Base-by-base conservation (phyloP, 805 yeast species). In the Candida quercuum region DNA sequence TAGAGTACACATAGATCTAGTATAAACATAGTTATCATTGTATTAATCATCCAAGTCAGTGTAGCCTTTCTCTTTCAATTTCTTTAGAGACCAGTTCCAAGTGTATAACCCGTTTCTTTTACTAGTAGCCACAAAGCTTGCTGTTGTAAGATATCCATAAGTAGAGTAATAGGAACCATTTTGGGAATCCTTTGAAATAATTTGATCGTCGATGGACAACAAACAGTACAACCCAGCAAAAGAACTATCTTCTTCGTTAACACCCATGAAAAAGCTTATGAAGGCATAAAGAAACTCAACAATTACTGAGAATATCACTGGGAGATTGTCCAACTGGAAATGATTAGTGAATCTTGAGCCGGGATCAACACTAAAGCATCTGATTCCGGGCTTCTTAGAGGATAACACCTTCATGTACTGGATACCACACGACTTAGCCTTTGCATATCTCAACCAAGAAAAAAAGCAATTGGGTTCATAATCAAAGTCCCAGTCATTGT, bases 21-120 rank as follows among this genome's bases (percentile, higher is more conserved):
- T n/a, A n/a, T n/a, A n/a, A n/a, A n/a, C n/a, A n/a, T n/a, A n/a
- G n/a, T n/a, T n/a, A n/a, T n/a, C n/a, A n/a, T n/a, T n/a, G n/a
- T n/a, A n/a, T n/a, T n/a, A n/a, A n/a, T n/a, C n/a, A 15, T 40
- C 44, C 6, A 42, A 20, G 15, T 29, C 44, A 5, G 55, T 53
- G 32, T 47, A 67, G 0, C 81, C 81, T 28, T 85, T 66, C 42
- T 74, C 70, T 32, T 72, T 63, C 35, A 85, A 55, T 52, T 81
- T 72, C 31, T 67, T 71, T 2, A 76, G 71, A 0, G 91, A 81
- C 94, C 94, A 85, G 12, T 78, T 76, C 89, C 94, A 86, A 25
- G 82, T 78, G 32, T 76, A 64, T 5, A 78, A 1, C 85, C 84
- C 47, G 73, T 75, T 38, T 76, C 76, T 57, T 72, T 57, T 51